phyloP scores from a whole-genome alignment of 2,329 filamentous ascomycete species.

The Fusarium hostae region DNA sequence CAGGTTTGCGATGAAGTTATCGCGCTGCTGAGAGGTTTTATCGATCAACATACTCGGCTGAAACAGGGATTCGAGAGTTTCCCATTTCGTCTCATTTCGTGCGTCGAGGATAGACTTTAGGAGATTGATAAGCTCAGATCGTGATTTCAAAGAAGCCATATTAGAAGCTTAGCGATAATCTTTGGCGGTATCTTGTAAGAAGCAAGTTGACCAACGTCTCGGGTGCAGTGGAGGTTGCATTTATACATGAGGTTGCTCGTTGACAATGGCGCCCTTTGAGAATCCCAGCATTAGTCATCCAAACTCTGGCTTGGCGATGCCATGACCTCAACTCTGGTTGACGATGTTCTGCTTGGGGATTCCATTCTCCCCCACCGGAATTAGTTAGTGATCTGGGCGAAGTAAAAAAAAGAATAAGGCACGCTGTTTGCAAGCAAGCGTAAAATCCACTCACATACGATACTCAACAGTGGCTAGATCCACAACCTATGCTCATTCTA shows the following conservation, averaged over 20 bases:
- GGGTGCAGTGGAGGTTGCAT: not conserved
- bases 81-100: not conserved
- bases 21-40: not conserved
- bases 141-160: not conserved
- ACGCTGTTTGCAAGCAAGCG: not conserved
- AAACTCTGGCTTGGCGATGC: not conserved
- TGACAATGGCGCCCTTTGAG: conserved; percentile 1
- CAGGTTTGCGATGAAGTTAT: not conserved
- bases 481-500: no score
- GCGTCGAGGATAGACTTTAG: not conserved
- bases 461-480: not conserved
- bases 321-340: not conserved
- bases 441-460: not conserved
- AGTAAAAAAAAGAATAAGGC: no score
- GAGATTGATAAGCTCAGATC: not conserved
- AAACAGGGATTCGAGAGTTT: not conserved
- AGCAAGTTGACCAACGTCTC: accelerated
- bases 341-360: not conserved
- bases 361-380: no score
- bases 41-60: not conserved
- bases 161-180: accelerated
- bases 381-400: no score
- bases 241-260: not conserved
- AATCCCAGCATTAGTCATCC: not conserved
- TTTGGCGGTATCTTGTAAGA: accelerated